Percentiles rank a stretch among this genome's conserved stretches.
phyloP scores from a whole-genome alignment of 73 alveolate genomes.

The Effrenium voratum region DNA sequence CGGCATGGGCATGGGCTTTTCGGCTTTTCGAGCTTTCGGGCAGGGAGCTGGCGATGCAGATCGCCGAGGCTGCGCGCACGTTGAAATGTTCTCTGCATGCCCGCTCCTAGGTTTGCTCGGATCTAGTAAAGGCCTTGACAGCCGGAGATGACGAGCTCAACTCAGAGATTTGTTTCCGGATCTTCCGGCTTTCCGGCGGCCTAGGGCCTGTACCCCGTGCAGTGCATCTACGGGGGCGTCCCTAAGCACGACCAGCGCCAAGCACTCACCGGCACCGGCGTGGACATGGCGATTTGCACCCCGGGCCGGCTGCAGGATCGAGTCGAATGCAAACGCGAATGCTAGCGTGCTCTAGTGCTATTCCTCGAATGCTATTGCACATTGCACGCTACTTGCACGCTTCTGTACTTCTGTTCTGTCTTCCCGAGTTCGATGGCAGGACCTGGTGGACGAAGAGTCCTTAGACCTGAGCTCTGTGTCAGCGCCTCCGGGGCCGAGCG shows the following conservation, averaged over 20 bases:
- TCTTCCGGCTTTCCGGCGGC: not conserved
- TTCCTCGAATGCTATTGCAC: too few relatives aligned
- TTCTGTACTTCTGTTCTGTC: too few relatives aligned
- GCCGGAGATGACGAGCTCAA: constrained; percentile 51
- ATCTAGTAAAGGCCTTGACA: constrained; percentile 69
- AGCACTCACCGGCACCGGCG: constrained; percentile 95
- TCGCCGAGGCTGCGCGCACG: constrained; percentile 95
- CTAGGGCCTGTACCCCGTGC: constrained; percentile 89
- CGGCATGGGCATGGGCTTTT: not conserved
- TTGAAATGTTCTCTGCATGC: not conserved
- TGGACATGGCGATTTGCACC: constrained; percentile 98
- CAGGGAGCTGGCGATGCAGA: constrained; percentile 98
- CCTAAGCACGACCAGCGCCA: constrained; percentile 82
- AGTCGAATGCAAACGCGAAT: too few relatives aligned
- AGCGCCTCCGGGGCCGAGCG: not conserved
- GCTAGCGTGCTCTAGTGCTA: too few relatives aligned
- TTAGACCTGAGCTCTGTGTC: constrained; percentile 97
- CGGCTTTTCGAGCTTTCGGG: not conserved
- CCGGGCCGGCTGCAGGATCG: constrained; percentile 98
- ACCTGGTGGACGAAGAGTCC: constrained; percentile 96
- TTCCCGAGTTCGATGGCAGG: too few relatives aligned
- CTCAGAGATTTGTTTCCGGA: not conserved
- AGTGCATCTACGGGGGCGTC: constrained; percentile 90
- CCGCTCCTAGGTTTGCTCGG: constrained; percentile 95
- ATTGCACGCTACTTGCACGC: too few relatives aligned